Base-by-base conservation (phyloP, 139 green algal species). In the Volvox reticuliferus region DNA sequence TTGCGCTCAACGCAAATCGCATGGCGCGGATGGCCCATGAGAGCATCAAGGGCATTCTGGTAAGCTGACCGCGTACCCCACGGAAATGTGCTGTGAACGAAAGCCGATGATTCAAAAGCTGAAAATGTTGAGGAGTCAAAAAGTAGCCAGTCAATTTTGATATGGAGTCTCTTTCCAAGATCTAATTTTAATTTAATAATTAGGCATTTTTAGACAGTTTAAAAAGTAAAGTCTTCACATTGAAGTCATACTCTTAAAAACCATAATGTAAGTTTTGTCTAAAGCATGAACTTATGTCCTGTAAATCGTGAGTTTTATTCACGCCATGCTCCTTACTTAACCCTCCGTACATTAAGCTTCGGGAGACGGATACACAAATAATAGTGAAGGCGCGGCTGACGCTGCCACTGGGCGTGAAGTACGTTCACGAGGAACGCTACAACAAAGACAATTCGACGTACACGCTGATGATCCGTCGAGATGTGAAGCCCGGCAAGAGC, bases 11-110 rank as follows among this genome's bases (percentile, higher is more conserved):
- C 6, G 79, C 63, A 19, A 91, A 63, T 84, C 89, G 67, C 14
- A 17, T 94, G 37, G 91, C 88, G 26, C 63, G 80, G 35, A 89
- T 82, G 55, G 85, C 65, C 44, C 93, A 95, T 81, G 90, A 95
- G 78, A 92, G 78, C 84, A 93, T 95, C 67, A 88, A 86, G 18
- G 93, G 93, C 76, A 94, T 95, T 32, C 80, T 89, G 92, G 92
- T 94, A 78, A 0, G 88, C 44, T 55, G 44, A 14, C 5, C 9
- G 44, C 9, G 44, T 55, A 55, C n/a, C n/a, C n/a, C n/a, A n/a
- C n/a, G n/a, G n/a, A n/a, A n/a, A n/a, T n/a, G n/a, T n/a, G n/a
- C n/a, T n/a, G n/a, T n/a, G n/a, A n/a, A n/a, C n/a, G n/a, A n/a
- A n/a, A n/a, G n/a, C n/a, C n/a, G n/a, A n/a, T n/a, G n/a, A n/a